phyloP scores from a whole-genome alignment of 495 filamentous ascomycete species.

The Annulohypoxylon bovei region DNA sequence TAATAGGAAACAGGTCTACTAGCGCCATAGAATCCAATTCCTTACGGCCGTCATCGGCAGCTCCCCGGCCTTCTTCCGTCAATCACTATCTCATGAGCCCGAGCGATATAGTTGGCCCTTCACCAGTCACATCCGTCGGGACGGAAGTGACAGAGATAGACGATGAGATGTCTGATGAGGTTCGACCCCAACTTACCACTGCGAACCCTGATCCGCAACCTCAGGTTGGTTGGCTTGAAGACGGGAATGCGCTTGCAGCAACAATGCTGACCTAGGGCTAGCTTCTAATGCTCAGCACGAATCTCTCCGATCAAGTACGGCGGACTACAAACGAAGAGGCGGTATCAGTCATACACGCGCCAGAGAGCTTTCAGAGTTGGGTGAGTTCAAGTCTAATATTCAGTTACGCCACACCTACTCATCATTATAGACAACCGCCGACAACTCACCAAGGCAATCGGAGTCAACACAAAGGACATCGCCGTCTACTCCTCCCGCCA shows the following conservation, averaged over 20 bases:
- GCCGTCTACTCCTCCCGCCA: slow-evolving; percentile 35
- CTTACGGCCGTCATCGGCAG: slow-evolving; percentile 52
- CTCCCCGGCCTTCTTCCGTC: slow-evolving; percentile 37
- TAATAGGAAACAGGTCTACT: slow-evolving; percentile 50
- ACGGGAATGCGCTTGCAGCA: slow-evolving; percentile 43
- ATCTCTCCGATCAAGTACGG: slow-evolving; percentile 62
- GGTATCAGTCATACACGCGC: slow-evolving; percentile 88
- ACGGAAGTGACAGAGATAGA: slow-evolving; percentile 79
- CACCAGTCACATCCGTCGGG: slow-evolving; percentile 79
- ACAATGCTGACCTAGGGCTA: slow-evolving; percentile 44
- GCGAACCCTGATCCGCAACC: slow-evolving; percentile 40
- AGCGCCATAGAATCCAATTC: slow-evolving; percentile 50
- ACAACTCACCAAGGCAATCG: slow-evolving; percentile 43
- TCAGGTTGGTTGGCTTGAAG: slow-evolving; percentile 47
- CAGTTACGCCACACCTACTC: not conserved
- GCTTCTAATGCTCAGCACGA: slow-evolving; percentile 70
- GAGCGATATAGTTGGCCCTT: slow-evolving; percentile 73
- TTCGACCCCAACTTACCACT: slow-evolving; percentile 40
- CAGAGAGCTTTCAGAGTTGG: slow-evolving; percentile 79
- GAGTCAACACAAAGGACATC: slow-evolving; percentile 45
- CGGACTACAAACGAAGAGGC: slow-evolving; percentile 73
- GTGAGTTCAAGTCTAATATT: slow-evolving; percentile 57
- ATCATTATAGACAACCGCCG: slow-evolving; percentile 49
- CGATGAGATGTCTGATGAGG: slow-evolving; percentile 68
- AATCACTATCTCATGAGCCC: slow-evolving; percentile 57